These are phyloP conservation scores for Amanita muscaria DNA, from an alignment of 768 basidiomycete genomes.

Conservation along the genomic window DNA sequence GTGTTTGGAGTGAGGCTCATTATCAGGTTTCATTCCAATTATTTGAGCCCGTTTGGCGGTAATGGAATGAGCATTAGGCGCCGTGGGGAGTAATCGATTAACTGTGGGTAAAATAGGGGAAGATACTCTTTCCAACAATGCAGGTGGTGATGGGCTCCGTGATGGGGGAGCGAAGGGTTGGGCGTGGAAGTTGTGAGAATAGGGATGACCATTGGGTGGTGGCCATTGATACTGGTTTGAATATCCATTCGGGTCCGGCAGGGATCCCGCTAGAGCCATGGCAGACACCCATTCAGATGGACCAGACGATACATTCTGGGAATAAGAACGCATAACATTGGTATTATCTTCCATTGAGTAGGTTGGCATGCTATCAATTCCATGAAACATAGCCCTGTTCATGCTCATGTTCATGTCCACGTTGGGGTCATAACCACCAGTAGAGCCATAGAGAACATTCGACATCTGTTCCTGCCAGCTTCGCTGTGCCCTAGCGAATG, in stretches of 20 bases:
- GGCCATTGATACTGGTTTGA: conserved; percentile 5
- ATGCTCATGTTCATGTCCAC: background rate
- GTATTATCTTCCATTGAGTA: background rate
- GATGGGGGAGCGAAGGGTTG: conserved; percentile 6
- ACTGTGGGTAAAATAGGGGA: background rate
- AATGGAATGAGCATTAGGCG: background rate
- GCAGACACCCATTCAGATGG: conserved; percentile 32
- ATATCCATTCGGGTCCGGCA: conserved; percentile 8
- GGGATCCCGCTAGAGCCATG: conserved; percentile 27
- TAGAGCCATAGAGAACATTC: background rate
- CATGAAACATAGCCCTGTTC: background rate
- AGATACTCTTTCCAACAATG: conserved; percentile 4
- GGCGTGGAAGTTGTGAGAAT: background rate
- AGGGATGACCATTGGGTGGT: conserved; percentile 4
- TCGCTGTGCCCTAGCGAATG: conserved; percentile 11
- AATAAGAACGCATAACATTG: background rate
- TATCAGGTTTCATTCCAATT: conserved; percentile 41
- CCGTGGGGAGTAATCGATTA: background rate
- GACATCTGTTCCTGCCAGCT: conserved; percentile 6
- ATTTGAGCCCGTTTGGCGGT: conserved; percentile 7
- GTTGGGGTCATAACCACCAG: background rate
- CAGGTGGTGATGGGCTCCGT: conserved; percentile 8
- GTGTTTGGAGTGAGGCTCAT: conserved; percentile 36
- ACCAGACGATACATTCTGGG: background rate
- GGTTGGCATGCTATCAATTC: background rate